A percentile compares a stretch with the other conserved stretches of the same genome.
Conservation (phyloP, 768 basidiomycete species). For the Calocera viscosa region DNA sequence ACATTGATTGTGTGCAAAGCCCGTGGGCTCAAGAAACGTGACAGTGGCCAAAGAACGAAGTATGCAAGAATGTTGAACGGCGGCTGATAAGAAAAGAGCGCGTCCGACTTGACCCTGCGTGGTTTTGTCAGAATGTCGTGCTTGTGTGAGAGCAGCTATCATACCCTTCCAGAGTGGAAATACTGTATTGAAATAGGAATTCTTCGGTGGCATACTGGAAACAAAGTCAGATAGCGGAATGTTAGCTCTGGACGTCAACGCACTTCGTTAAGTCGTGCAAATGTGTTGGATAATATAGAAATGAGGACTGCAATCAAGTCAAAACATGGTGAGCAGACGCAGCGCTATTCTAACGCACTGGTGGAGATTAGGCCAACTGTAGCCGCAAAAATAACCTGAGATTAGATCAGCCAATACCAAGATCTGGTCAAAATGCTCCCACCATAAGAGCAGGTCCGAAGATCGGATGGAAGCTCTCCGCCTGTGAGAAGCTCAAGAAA, state of each 20-base stretch:
- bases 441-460: slow-evolving; percentile 31
- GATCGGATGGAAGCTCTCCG: slow-evolving; percentile 37
- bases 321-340: background rate
- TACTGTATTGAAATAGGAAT: slow-evolving; percentile 76
- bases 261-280: slow-evolving; percentile 58
- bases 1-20: slow-evolving; percentile 75
- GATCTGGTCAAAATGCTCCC: background rate
- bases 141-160: slow-evolving; percentile 13
- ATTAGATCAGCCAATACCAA: background rate
- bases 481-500: slow-evolving; percentile 34
- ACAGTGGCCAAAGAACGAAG: slow-evolving; percentile 63
- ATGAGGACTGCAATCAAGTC: slow-evolving; percentile 46
- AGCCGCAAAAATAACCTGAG: slow-evolving; percentile 71
- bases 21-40: slow-evolving; percentile 61
- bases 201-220: slow-evolving; percentile 48
- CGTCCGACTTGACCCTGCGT: slow-evolving; percentile 70
- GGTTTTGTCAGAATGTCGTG: slow-evolving; percentile 1
- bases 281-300: slow-evolving; percentile 82
- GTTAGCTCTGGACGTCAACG: slow-evolving; percentile 16
- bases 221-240: background rate
- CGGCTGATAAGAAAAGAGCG: slow-evolving; percentile 82
- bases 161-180: slow-evolving; percentile 79
- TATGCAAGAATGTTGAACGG: slow-evolving; percentile 81
- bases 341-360: background rate
- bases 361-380: slow-evolving; percentile 8